A percentile compares a stretch with the other conserved stretches of the same genome.
Evolutionary conservation across 768 basidiomycete genomes (phyloP).

Genomic region (Calocybe indica): DNA sequence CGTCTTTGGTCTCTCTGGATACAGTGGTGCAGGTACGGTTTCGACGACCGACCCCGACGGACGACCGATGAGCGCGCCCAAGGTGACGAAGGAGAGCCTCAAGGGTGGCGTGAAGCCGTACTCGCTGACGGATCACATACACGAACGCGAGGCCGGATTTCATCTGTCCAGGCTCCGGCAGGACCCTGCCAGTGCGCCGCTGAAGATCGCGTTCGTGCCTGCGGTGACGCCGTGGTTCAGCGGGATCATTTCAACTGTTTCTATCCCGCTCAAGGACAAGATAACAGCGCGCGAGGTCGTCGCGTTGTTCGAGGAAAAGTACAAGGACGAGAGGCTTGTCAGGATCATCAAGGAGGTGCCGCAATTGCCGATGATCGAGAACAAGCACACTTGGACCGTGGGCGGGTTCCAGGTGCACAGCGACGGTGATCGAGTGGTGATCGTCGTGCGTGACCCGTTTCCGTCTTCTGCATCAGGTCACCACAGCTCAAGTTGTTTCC

Average conservation of each 20-base stretch:
- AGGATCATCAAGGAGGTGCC: constrained; percentile 65
- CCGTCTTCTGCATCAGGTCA: not conserved
- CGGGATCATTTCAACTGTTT: constrained; percentile 86
- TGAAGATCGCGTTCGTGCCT: constrained; percentile 82
- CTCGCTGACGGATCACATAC: constrained; percentile 93
- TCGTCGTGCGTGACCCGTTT: constrained; percentile 60
- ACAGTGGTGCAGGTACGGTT: constrained; percentile 91
- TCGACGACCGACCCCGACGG: constrained; percentile 63
- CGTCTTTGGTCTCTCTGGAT: constrained; percentile 90
- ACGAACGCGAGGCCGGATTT: constrained; percentile 89
- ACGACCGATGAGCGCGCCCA: constrained; percentile 69
- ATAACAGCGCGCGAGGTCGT: constrained; percentile 70
- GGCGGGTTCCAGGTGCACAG: constrained; percentile 95
- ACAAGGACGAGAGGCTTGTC: constrained; percentile 70
- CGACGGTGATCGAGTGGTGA: constrained; percentile 82
- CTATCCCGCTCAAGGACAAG: constrained; percentile 66
- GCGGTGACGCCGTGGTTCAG: constrained; percentile 92
- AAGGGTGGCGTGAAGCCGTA: constrained; percentile 78
- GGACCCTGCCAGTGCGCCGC: constrained; percentile 12
- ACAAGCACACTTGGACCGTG: constrained; percentile 82
- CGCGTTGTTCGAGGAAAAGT: constrained; percentile 71
- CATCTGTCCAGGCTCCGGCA: constrained; percentile 69
- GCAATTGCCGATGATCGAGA: constrained; percentile 66
- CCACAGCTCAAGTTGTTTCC: not conserved
- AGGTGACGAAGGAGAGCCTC: constrained; percentile 74